phyloP scores from a whole-genome alignment of 1,284 basidiomycete species.

The Rhodotorula sp. region DNA sequence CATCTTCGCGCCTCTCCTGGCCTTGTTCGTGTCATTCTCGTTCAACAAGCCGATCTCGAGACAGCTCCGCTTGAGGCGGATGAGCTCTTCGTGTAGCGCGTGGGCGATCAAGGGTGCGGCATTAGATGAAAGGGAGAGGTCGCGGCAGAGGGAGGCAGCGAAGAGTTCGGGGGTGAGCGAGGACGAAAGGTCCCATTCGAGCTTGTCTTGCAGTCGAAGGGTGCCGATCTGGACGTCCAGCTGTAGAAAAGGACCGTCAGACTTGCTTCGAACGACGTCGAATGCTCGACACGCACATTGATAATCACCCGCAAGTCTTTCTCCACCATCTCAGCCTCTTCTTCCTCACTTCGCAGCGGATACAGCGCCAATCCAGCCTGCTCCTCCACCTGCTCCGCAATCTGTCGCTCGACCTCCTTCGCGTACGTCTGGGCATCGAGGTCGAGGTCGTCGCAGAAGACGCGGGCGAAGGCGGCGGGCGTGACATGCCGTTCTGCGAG shows the following conservation, averaged over 20 bases:
- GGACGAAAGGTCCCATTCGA: constrained; percentile 97
- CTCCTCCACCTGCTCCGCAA: constrained; percentile 85
- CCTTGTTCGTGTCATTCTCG: constrained; percentile 52
- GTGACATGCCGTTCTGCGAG: constrained; percentile 62
- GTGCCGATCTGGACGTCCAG: constrained; percentile 97
- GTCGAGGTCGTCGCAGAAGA: constrained; percentile 84
- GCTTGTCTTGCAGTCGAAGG: constrained; percentile 85
- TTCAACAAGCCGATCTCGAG: constrained; percentile 87
- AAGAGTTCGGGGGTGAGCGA: constrained; percentile 86
- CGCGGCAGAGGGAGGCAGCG: constrained; percentile 72
- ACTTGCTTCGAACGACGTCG: not conserved
- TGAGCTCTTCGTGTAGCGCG: constrained; percentile 89
- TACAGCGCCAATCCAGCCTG: constrained; percentile 74
- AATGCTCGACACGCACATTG: constrained; percentile 60
- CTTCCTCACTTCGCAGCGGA: constrained; percentile 37
- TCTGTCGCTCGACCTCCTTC: constrained; percentile 77
- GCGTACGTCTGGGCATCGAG: constrained; percentile 66
- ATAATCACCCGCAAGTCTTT: constrained; percentile 85
- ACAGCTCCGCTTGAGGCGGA: constrained; percentile 91
- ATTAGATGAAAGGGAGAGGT: constrained; percentile 84
- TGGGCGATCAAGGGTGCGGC: constrained; percentile 84
- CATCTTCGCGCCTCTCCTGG: constrained; percentile 59
- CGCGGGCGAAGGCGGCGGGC: constrained; percentile 76
- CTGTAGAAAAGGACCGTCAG: constrained; percentile 52
- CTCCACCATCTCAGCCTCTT: constrained; percentile 50